Base-by-base conservation (phyloP, 2,329 filamentous ascomycete species). In the Colletotrichum phormii region DNA sequence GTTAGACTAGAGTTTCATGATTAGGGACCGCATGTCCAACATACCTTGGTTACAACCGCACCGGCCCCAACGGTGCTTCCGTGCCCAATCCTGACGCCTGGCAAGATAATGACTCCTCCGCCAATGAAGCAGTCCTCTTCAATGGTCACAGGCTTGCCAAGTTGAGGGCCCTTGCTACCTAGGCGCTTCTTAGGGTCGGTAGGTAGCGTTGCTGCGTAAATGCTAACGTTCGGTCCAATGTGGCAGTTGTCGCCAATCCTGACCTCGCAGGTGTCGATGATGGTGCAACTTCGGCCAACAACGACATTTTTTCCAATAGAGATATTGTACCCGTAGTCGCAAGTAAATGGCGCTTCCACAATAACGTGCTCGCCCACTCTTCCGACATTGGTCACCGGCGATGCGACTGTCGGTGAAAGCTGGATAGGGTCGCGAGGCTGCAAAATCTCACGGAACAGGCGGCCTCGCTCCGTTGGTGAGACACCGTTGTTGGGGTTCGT, bases 241-340 rank as follows among this genome's bases (percentile, higher is more conserved):
- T 93, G 89, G 64, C 90, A 91, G 71, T 94, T 90, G 74, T 94
- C 90, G 3, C 95, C 95, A 78, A 98, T 95, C 59, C 87, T 91
- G 73, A 98, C 93, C 75, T 92, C 88, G 80, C 92, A 93, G n/a
- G 95, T 92, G 80, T 99, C 97, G 68, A 95, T 90, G 79, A 98
- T 92, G 31, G 91, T 92, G 82, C 95, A 98, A 78, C 94, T 93
- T 67, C 94, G 89, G 22, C 93, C 94, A 76, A 99, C 93, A 67
- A 92, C 89, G 3, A 97, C 94, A 75, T 97, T 92, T 77, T 95
- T 92, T 13, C 94, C 95, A 76, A 99, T 93, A 60, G 89, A 89
- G 77, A 98, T 93, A 81, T 99, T 98, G 84, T 98, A 98, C 0
- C 97, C 97, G 79, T 98, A 98, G 78, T 98, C 95, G 80, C 96